Evolutionary conservation across 2,329 filamentous ascomycete species (phyloP).

Genomic region (Venturia oleaginea): DNA sequence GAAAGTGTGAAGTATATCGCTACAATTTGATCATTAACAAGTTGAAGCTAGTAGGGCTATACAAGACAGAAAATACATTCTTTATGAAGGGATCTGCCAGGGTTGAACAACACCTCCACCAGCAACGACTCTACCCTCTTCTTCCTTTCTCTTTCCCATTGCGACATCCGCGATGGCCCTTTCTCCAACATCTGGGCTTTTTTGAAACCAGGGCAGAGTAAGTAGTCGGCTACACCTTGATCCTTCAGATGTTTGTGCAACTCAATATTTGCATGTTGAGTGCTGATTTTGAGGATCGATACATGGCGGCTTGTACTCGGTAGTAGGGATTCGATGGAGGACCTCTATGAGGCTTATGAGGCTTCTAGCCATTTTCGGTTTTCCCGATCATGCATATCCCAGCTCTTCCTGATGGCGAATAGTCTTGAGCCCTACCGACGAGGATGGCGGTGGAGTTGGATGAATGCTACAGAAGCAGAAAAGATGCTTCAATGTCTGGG

Average conservation of each 20-base stretch:
- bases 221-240: background rate
- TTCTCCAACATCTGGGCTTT: background rate
- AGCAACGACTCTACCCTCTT: constrained; percentile 5
- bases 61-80: background rate
- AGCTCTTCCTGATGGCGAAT: background rate
- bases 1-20: too few relatives aligned
- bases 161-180: background rate
- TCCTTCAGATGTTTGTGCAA: constrained; percentile 6
- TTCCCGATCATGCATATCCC: background rate
- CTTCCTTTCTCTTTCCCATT: background rate
- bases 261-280: constrained; percentile 12
- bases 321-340: background rate
- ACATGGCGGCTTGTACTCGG: background rate
- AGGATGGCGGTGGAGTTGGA: too few relatives aligned
- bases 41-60: too few relatives aligned
- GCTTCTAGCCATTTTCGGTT: too few relatives aligned
- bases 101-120: background rate
- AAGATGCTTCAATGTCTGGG: too few relatives aligned
- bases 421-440: too few relatives aligned
- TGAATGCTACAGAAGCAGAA: too few relatives aligned
- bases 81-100: background rate
- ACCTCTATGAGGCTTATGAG: background rate
- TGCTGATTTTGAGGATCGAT: constrained; percentile 8
- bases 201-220: constrained; percentile 9
- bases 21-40: background rate